These are phyloP conservation scores for Leucosporidium creatinivorum DNA, from an alignment of 768 basidiomycete genomes.

Conservation along the genomic window DNA sequence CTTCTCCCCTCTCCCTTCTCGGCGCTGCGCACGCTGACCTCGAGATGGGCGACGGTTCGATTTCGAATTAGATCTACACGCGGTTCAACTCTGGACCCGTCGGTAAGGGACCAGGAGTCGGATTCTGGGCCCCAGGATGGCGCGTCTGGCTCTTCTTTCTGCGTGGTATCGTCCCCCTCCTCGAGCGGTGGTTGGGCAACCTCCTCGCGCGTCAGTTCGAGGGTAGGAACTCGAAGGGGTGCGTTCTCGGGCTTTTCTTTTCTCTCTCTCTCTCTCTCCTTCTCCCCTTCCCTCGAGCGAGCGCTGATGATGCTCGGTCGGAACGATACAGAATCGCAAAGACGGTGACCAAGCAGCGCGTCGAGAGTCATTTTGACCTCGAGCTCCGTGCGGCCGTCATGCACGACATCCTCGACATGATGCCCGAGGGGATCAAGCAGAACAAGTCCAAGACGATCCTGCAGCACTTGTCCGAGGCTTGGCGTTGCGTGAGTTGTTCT, in stretches of 20 bases:
- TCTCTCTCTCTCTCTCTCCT: background rate
- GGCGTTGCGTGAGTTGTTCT: constrained; percentile 65
- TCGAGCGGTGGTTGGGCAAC: constrained; percentile 97
- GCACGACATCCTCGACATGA: constrained; percentile 99
- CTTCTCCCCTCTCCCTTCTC: background rate
- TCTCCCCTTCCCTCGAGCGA: too few relatives aligned
- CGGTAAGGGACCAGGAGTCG: constrained; percentile 96
- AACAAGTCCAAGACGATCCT: constrained; percentile 99
- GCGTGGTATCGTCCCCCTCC: constrained; percentile 93
- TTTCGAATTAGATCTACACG: constrained; percentile 61
- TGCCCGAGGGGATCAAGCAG: constrained; percentile 98
- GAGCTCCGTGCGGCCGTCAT: constrained; percentile 97
- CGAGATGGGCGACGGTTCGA: too few relatives aligned
- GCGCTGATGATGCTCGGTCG: too few relatives aligned
- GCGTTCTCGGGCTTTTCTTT: background rate
- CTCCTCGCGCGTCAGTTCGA: constrained; percentile 97
- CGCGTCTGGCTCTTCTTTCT: constrained; percentile 99
- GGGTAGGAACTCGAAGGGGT: constrained; percentile 63
- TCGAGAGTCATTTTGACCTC: constrained; percentile 96
- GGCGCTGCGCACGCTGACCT: too few relatives aligned
- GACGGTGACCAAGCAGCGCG: constrained; percentile 97
- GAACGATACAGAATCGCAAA: constrained; percentile 82
- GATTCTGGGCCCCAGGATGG: constrained; percentile 99
- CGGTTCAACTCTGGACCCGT: constrained; percentile 99
- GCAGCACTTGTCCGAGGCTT: constrained; percentile 95